These are phyloP conservation scores for Mortierella sp. DNA, from an alignment of 371 early-diverging fungal species.

Conservation along the genomic window DNA sequence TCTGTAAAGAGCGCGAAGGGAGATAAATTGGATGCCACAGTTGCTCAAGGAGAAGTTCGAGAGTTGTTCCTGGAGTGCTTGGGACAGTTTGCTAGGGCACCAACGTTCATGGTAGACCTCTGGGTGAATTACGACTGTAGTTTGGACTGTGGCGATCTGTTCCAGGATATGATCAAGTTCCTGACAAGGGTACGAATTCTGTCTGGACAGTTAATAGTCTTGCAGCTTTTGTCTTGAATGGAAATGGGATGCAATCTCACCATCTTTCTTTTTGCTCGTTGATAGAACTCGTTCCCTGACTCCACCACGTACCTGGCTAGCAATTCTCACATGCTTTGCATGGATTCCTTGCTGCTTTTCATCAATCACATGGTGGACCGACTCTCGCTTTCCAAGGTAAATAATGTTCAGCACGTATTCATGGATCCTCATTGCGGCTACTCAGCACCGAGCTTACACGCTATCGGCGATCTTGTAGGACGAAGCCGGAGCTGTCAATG, in stretches of 20 bases:
- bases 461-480: conserved; percentile 17
- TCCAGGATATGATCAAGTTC: conserved; percentile 87
- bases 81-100: conserved; percentile 73
- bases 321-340: conserved; percentile 72
- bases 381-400: conserved; percentile 55
- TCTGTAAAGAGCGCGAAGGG: conserved; percentile 42
- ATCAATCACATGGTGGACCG: conserved; percentile 84
- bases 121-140: conserved; percentile 96
- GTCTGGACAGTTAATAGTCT: too few species aligned
- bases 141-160: conserved; percentile 80
- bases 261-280: background rate
- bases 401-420: background rate
- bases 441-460: too few species aligned
- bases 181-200: conserved; percentile 60
- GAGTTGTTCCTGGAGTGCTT: conserved; percentile 86
- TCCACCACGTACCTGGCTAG: conserved; percentile 71
- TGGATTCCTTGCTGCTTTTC: conserved; percentile 84
- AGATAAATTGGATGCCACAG: conserved; percentile 60
- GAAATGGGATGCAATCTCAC: too few species aligned
- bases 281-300: conserved; percentile 72
- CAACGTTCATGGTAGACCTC: conserved; percentile 85
- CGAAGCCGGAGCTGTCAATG: conserved; percentile 27
- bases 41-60: conserved; percentile 79
- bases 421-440: background rate
- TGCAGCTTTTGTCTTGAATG: background rate